phyloP scores from a whole-genome alignment of 805 yeast genomes.

The Candida fluviatilis region DNA sequence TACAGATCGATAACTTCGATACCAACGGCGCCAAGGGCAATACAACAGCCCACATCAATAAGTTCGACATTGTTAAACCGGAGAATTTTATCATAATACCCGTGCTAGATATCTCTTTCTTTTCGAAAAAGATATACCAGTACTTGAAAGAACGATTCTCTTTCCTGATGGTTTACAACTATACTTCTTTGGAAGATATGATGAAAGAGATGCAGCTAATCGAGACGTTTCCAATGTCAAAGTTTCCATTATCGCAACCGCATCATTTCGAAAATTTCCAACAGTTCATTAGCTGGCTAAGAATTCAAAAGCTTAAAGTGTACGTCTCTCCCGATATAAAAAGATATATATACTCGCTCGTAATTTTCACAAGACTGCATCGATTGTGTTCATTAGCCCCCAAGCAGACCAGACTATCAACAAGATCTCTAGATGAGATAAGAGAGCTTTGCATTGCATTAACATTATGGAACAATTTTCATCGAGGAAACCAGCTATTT shows the following conservation, averaged over 20 bases:
- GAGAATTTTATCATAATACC: constrained; percentile 13
- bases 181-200: constrained; percentile 1
- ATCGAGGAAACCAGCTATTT: constrained; percentile 11
- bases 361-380: constrained; percentile 35
- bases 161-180: constrained; percentile 17
- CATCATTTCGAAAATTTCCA: neutral
- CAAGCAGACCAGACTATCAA: constrained; percentile 28
- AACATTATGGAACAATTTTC: constrained; percentile 17
- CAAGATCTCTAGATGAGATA: constrained; percentile 27
- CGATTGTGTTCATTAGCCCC: constrained; percentile 38
- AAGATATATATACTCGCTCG: constrained; percentile 32
- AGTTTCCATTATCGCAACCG: neutral
- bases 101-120: constrained; percentile 9
- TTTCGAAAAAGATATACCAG: constrained; percentile 11
- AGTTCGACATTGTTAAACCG: constrained; percentile 10
- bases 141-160: constrained; percentile 22
- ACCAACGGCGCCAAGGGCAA: constrained; percentile 9
- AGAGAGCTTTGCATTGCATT: constrained; percentile 23
- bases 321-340: constrained; percentile 33
- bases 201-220: neutral
- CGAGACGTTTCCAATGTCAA: neutral
- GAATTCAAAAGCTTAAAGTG: constrained; percentile 12
- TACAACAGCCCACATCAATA: constrained; percentile 5
- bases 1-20: constrained; percentile 19
- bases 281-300: constrained; percentile 6